A percentile compares a stretch with the other conserved stretches of the same genome.
Evolutionary conservation across 768 basidiomycete species (phyloP).

Genomic region (Pleurotus giganteus): DNA sequence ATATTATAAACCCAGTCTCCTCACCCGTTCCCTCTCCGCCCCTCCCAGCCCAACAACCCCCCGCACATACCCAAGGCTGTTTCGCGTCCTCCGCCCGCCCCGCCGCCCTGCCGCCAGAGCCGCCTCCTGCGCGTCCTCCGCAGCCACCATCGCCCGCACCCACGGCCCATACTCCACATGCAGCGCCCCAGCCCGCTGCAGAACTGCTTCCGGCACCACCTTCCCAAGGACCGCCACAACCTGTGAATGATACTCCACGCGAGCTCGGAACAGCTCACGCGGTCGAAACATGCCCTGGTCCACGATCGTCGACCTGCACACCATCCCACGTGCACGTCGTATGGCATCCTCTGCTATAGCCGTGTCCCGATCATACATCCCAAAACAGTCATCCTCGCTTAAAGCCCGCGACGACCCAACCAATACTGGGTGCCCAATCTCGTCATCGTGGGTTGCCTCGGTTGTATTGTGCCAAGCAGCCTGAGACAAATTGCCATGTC

Average conservation of each 20-base stretch:
- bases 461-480: slow-evolving; percentile 6
- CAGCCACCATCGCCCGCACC: slow-evolving; percentile 59
- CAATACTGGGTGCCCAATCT: slow-evolving; percentile 48
- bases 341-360: slow-evolving; percentile 48
- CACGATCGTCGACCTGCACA: slow-evolving; percentile 29
- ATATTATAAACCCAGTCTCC: slow-evolving; percentile 20
- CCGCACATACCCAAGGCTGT: slow-evolving; percentile 52
- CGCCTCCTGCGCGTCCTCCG: slow-evolving; percentile 57
- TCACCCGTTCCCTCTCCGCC: slow-evolving; percentile 32
- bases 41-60: slow-evolving; percentile 40
- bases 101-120: slow-evolving; percentile 18
- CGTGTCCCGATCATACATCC: slow-evolving; percentile 40
- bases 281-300: slow-evolving; percentile 27
- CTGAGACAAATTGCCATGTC: not conserved
- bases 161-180: slow-evolving; percentile 72
- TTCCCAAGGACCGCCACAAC: slow-evolving; percentile 47
- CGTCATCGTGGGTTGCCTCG: slow-evolving; percentile 45
- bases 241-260: slow-evolving; percentile 42
- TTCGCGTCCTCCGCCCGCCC: slow-evolving; percentile 51
- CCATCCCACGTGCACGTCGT: slow-evolving; percentile 44
- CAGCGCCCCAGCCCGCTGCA: slow-evolving; percentile 45
- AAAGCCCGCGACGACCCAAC: slow-evolving; percentile 24
- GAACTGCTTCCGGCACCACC: slow-evolving; percentile 39
- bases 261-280: slow-evolving; percentile 35
- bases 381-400: slow-evolving; percentile 26